phyloP scores from a whole-genome alignment of 768 basidiomycete genomes.

The Leucogyrophana mollusca region DNA sequence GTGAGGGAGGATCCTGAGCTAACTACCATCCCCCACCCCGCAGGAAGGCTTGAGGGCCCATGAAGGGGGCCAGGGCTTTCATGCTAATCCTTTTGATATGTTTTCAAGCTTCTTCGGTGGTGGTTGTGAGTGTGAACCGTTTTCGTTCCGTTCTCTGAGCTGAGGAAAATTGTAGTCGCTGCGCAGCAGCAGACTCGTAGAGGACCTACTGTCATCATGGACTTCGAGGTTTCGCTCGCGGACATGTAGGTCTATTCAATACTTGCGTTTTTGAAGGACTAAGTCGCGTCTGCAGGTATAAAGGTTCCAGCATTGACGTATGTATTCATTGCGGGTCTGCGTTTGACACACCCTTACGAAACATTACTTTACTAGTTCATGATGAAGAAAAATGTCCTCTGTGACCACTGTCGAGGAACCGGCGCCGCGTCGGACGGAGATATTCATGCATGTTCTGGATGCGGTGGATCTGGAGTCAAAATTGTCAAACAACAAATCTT shows the following conservation, averaged over 20 bases:
- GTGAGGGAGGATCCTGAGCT: no score
- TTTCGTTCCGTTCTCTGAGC: background rate
- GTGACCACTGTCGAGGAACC: constrained; percentile 94
- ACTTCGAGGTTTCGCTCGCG: constrained; percentile 83
- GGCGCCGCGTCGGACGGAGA: constrained; percentile 90
- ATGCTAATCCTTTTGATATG: constrained; percentile 90
- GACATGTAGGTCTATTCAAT: constrained; percentile 60
- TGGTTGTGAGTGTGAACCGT: constrained; percentile 52
- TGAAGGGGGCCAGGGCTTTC: constrained; percentile 75
- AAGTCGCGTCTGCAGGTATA: constrained; percentile 53
- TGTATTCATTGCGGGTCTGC: constrained; percentile 17
- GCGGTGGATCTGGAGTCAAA: constrained; percentile 83
- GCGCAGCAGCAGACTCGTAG: constrained; percentile 65
- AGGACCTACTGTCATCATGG: constrained; percentile 73
- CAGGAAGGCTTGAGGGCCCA: constrained; percentile 91
- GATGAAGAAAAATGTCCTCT: constrained; percentile 88
- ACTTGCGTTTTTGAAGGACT: background rate
- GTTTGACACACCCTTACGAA: constrained; percentile 8
- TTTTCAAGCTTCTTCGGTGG: constrained; percentile 92
- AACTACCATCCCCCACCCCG: constrained; percentile 9
- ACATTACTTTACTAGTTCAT: constrained; percentile 63
- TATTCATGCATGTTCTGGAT: constrained; percentile 83
- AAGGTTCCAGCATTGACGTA: constrained; percentile 83
- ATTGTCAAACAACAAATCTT: constrained; percentile 89
- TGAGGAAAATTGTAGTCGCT: constrained; percentile 20